phyloP scores from a whole-genome alignment of 2,329 filamentous ascomycete genomes.

The Fusarium drepaniforme region DNA sequence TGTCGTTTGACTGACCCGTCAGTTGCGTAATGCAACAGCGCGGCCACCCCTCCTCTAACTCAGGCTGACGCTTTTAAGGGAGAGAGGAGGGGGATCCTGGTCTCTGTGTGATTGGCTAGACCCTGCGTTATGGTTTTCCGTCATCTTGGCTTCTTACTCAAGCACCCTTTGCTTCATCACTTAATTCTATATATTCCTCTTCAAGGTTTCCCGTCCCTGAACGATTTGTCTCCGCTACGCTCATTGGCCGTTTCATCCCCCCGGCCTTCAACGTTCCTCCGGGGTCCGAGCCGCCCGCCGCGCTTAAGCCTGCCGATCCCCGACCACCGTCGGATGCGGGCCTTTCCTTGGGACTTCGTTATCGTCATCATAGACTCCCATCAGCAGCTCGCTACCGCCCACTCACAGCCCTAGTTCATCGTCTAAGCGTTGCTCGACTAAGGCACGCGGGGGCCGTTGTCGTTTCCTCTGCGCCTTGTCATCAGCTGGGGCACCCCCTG shows the following conservation, averaged over 20 bases:
- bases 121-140: not conserved
- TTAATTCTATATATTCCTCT: not conserved
- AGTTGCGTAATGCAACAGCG: not conserved
- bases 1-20: not conserved
- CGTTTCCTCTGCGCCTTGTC: conserved; percentile 2
- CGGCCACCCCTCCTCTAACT: not conserved
- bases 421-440: conserved; percentile 3
- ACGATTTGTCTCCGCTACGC: not conserved
- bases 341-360: not conserved
- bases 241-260: not conserved
- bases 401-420: conserved; percentile 21
- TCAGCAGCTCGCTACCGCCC: conserved; percentile 24
- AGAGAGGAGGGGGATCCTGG: not conserved
- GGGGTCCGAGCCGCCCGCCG: not conserved
- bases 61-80: not conserved
- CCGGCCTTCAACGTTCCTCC: not conserved
- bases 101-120: not conserved
- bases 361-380: conserved; percentile 33
- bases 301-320: conserved; percentile 1
- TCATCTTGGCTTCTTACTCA: not conserved
- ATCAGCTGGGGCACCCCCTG: conserved; percentile 2
- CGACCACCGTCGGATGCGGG: not conserved
- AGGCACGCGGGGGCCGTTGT: conserved; percentile 27
- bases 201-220: not conserved
- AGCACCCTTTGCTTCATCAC: not conserved